These are phyloP conservation scores for Neoarthrinium moseri DNA, from an alignment of 2,329 filamentous ascomycete species.

Conservation along the genomic window DNA sequence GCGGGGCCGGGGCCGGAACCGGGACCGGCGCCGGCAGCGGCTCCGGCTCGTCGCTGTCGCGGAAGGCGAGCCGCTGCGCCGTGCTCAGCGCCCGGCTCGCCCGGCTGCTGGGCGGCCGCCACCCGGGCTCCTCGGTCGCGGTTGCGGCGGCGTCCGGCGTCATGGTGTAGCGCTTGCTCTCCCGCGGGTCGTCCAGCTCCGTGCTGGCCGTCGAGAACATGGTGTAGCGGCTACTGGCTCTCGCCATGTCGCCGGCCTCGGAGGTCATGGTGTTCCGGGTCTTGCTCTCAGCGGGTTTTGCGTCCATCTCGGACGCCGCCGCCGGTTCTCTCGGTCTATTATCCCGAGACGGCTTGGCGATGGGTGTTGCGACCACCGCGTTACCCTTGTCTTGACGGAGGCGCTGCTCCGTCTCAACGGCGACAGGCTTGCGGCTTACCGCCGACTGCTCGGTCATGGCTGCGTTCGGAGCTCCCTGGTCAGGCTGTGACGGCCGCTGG, in stretches of 20 bases:
- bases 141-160: constrained; percentile 8
- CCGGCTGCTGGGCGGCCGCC: constrained; percentile 8
- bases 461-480: no score
- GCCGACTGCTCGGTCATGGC: no score
- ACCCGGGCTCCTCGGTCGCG: not conserved
- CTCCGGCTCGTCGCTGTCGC: constrained; percentile 27
- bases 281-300: not conserved
- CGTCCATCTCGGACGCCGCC: no score
- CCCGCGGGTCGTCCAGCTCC: not conserved
- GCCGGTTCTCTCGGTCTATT: no score
- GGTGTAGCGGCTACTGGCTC: constrained; percentile 6
- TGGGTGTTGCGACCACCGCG: not conserved
- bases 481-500: no score
- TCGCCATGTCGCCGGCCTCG: constrained; percentile 8
- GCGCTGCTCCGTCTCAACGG: not conserved
- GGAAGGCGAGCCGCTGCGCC: constrained; percentile 24
- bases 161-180: constrained; percentile 12
- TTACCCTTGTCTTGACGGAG: not conserved
- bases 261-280: not conserved
- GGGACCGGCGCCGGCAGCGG: constrained; percentile 18
- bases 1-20: not conserved
- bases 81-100: constrained; percentile 13
- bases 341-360: not conserved
- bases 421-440: no score
- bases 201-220: not conserved